Evolutionary conservation across 495 filamentous ascomycete genomes (phyloP), one percentile per base, ranked within the genome.

Genomic region (Parachaetomium inaequale): DNA sequence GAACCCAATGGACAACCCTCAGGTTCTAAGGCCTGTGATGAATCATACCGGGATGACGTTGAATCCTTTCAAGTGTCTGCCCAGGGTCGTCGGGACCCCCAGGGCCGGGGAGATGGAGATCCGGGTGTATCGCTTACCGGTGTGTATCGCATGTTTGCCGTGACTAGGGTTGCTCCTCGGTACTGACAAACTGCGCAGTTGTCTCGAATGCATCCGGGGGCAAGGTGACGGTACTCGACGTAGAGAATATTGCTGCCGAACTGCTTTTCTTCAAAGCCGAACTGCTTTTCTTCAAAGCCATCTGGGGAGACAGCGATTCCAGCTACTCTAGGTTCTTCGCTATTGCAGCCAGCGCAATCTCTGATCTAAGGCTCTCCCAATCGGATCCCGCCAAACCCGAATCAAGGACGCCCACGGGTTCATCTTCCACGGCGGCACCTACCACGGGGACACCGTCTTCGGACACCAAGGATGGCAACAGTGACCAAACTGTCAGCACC

Each of bases 271-370:
- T 1, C 29, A 21, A 28, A 32, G 6, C n/a, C 3, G n/a, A 34
- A 40, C 23, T 19, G 7, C 58, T 68, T 4, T 72, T 62, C 28
- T 66, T 72, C 15, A 46, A 67, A 45, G 70, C 62, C 14, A 8
- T 29, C 0, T 72, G 65, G 70, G 14, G n/a, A n/a, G n/a, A 4
- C 23, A 19, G 7, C 14, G 61, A 55, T n/a, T 0, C 0, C 11
- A 70, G 63, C 50, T 46, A 46, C 42, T 46, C 42, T 17, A 17
- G 7, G 42, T 19, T 46, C n/a, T 46, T 46, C 42, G 7, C n/a
- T 17, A n/a, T 11, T 1, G 2, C 36, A 15, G 14, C 4, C 14
- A 17, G 1, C 14, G 0, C 1, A 2, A 40, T 11, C 34, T 12
- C 1, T 1, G 36, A 4, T 1, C 12, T 40, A 40, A 17, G 10